Conservation (phyloP, 2,329 filamentous ascomycete genomes). For the Nemania sp. region DNA sequence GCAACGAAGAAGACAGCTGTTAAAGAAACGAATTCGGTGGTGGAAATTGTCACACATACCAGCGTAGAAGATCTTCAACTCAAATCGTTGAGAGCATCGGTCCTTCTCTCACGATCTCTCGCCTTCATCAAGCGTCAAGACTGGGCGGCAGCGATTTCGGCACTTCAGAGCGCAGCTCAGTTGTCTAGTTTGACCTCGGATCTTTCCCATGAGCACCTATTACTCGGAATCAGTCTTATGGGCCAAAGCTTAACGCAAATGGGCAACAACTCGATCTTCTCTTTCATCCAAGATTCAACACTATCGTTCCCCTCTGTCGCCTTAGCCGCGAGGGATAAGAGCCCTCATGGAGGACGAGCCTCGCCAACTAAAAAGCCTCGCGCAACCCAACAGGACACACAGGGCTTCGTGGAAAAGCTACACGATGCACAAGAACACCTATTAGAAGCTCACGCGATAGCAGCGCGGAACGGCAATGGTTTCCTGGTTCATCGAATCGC, state of each 20-base stretch:
- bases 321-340: conserved; percentile 44
- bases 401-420: conserved; percentile 61
- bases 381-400: conserved; percentile 35
- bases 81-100: conserved; percentile 43
- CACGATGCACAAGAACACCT: conserved; percentile 68
- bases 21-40: conserved; percentile 31
- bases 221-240: conserved; percentile 69
- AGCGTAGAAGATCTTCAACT: conserved; percentile 41
- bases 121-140: conserved; percentile 54
- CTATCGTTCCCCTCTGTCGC: conserved; percentile 79
- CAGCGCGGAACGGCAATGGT: conserved; percentile 58
- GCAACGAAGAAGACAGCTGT: conserved; percentile 34
- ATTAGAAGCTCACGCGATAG: conserved; percentile 63
- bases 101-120: conserved; percentile 49
- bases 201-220: conserved; percentile 56
- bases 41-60: conserved; percentile 17
- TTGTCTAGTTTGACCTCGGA: conserved; percentile 48
- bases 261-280: conserved; percentile 80
- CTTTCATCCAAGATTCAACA: conserved; percentile 88
- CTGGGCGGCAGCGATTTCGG: conserved; percentile 60
- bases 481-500: conserved; percentile 65
- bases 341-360: conserved; percentile 43
- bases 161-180: conserved; percentile 55
- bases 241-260: conserved; percentile 72
- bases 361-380: conserved; percentile 40